Evolutionary conservation across 129 eudicot genomes (phyloP).

Genomic region (Helianthus tuberosus): DNA sequence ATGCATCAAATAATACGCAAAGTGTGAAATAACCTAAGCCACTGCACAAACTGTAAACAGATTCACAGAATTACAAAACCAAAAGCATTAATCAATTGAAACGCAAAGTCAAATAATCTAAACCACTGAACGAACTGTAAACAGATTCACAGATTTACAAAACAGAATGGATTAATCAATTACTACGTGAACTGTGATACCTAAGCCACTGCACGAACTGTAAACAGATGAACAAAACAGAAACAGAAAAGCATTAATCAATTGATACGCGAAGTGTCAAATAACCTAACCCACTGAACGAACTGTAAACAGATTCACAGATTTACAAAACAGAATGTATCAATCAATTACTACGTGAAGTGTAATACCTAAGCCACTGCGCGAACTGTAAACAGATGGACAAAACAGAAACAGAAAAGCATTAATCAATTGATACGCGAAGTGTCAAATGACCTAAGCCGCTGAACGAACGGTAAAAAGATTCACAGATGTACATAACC

Average conservation of each 20-base stretch:
- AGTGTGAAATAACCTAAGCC: background rate
- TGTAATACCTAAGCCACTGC: background rate
- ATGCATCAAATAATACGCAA: too few relatives aligned
- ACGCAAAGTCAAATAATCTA: background rate
- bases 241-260: too few relatives aligned
- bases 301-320: constrained; percentile 2
- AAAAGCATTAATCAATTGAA: too few relatives aligned
- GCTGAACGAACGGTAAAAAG: constrained; percentile 3
- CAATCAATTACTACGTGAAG: too few relatives aligned
- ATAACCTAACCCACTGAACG: constrained; percentile 3
- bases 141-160: constrained; percentile 7
- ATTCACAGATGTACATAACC: background rate
- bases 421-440: too few relatives aligned
- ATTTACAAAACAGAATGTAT: background rate
- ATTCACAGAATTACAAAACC: background rate
- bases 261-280: too few relatives aligned
- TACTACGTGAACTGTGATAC: background rate
- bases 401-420: background rate
- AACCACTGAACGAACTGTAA: constrained; percentile 2
- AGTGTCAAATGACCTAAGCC: background rate
- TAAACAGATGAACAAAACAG: background rate
- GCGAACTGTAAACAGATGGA: background rate
- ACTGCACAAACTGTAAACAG: constrained; percentile 5
- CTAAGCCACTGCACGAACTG: background rate
- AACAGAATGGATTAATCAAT: too few relatives aligned